Evolutionary conservation across 768 basidiomycete genomes (phyloP), one percentile per base, ranked within the genome.

Genomic region (Suillus hirtellus): DNA sequence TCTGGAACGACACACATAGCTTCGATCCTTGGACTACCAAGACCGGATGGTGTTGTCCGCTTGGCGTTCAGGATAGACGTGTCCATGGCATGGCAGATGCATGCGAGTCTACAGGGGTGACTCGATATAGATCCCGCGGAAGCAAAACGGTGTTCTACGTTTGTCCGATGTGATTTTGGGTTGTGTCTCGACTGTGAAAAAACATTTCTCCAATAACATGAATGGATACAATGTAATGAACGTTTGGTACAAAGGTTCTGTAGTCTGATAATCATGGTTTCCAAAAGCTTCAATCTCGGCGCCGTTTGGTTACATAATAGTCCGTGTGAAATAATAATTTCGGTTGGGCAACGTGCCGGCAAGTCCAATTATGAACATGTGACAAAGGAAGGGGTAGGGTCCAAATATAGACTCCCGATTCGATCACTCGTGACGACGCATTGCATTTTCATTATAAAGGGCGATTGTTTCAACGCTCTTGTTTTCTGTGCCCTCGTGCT

Each of bases 371-470:
- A 24, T 56, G 61, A 58, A 58, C 40, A 31, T 59, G 61, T 59
- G 47, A 59, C 17, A 49, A 46, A 47, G 19, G 31, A 56, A 59
- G 27, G n/a, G 55, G 56, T 7, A 47, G 43, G 40, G 55, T 60
- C 49, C 43, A 8, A 37, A 37, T 37, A 8, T 37, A 37, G 35
- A 0, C 1, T 8, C 10, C 35, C 7, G 35, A 60, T 61, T 27
- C 63, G 27, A n/a, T 64, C 49, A 31, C 49, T 61, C 50, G 34
- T 64, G 63, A 61, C 63, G 50, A 64, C 63, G 59, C 59, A 49
- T 27, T 52, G 42, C 58, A 17, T 35, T 59, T 59, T n/a, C 21
- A 31, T 27, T 46, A 24, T 49, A 24, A 64, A 64, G 37, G 17
- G 24, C 61, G 40, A 12, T 46, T 1, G 40, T 42, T 31, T 27